Evolutionary conservation across 1,284 basidiomycete genomes (phyloP).

Genomic region (Trametes sp.): DNA sequence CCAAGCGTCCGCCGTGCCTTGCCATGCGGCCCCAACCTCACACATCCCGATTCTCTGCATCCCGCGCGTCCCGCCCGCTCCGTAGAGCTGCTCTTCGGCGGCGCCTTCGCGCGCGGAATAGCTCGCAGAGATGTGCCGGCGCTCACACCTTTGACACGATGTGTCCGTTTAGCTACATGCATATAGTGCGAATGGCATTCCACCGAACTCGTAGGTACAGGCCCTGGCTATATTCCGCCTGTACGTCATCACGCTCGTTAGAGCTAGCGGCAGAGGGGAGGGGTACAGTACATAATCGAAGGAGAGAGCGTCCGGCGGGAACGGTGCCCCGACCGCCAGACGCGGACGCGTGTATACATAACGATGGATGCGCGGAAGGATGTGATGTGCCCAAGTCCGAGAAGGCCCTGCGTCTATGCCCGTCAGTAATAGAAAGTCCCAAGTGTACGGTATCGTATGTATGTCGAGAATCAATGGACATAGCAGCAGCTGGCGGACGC

Average conservation of each 20-base stretch:
- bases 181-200: neutral
- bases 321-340: neutral
- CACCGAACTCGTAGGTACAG: neutral
- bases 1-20: slow-evolving; percentile 5
- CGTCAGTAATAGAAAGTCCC: neutral
- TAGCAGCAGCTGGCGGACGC: neutral
- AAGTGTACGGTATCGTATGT: slow-evolving; percentile 3
- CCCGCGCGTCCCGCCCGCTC: neutral
- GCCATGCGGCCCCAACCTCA: slow-evolving; percentile 5
- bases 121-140: neutral
- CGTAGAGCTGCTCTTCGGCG: neutral
- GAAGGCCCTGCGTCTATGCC: neutral
- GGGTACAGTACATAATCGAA: neutral
- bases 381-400: neutral
- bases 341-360: neutral
- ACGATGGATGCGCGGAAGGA: neutral
- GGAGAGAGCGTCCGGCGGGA: neutral
- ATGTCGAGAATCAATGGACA: neutral
- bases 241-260: slow-evolving; percentile 6
- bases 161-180: slow-evolving; percentile 19
- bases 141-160: slow-evolving; percentile 16
- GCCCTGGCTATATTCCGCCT: neutral
- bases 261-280: too few species aligned
- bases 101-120: neutral
- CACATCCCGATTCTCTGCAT: neutral